Evolutionary conservation across 805 yeast genomes (phyloP).

Genomic region (Kazachstania psychrophila): DNA sequence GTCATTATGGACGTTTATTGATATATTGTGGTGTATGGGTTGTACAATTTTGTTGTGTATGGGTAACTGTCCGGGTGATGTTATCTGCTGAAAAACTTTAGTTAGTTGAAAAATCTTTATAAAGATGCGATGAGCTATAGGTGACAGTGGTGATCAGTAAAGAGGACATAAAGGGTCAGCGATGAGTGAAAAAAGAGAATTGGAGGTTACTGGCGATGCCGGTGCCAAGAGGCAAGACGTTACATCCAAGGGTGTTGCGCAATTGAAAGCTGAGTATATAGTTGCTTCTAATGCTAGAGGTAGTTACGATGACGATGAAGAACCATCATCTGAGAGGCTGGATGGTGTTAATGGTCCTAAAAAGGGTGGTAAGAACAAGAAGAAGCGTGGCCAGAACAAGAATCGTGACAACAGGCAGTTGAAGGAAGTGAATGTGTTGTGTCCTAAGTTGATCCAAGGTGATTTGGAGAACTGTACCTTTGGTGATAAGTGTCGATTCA

Average conservation of each 20-base stretch:
- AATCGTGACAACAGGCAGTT: slow-evolving; percentile 65
- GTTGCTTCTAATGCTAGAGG: slow-evolving; percentile 24
- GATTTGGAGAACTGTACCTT: slow-evolving; percentile 42
- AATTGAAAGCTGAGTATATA: slow-evolving; percentile 63
- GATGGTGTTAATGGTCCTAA: slow-evolving; percentile 31
- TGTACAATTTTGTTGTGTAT: no score
- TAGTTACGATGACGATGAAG: slow-evolving; percentile 35
- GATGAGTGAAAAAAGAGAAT: not conserved
- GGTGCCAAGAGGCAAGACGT: slow-evolving; percentile 15
- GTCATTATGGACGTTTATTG: no score
- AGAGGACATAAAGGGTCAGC: no score
- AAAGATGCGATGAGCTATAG: no score
- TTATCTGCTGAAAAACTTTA: no score
- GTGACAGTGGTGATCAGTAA: no score
- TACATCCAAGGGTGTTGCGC: slow-evolving; percentile 53
- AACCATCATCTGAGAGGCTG: slow-evolving; percentile 33
- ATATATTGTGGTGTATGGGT: no score
- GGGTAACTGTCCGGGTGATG: no score
- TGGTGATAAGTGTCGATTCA: slow-evolving; percentile 68
- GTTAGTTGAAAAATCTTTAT: no score
- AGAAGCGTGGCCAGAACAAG: slow-evolving; percentile 74
- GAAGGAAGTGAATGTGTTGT: slow-evolving; percentile 54
- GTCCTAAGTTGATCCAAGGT: slow-evolving; percentile 52
- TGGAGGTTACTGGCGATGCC: not conserved
- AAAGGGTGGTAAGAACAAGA: slow-evolving; percentile 34